These are phyloP conservation scores for Boletus speciosus DNA, from an alignment of 768 basidiomycete species.

Conservation along the genomic window DNA sequence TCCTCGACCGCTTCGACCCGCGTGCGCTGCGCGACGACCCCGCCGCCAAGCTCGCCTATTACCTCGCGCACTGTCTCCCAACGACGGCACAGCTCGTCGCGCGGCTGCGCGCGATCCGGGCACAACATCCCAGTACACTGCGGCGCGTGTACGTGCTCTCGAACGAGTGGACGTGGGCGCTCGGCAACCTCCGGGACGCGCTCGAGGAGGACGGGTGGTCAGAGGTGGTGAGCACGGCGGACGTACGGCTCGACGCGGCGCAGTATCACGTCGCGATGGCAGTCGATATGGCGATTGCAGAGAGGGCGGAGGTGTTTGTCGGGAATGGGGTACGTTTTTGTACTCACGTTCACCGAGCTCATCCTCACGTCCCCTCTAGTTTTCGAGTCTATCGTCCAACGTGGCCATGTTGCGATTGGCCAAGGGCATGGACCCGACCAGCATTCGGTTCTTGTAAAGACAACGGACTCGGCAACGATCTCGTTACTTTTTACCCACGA, in stretches of 20 bases:
- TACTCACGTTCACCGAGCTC: neutral
- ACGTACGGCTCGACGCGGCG: constrained; percentile 40
- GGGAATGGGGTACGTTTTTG: constrained; percentile 52
- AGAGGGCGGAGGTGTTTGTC: constrained; percentile 55
- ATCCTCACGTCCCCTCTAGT: constrained; percentile 16
- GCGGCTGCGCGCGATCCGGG: constrained; percentile 34
- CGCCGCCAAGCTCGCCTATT: constrained; percentile 8
- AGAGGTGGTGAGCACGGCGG: constrained; percentile 41
- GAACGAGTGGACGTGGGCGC: constrained; percentile 46
- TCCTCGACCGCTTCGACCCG: constrained; percentile 40
- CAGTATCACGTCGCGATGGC: constrained; percentile 49
- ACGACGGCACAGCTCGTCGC: constrained; percentile 39
- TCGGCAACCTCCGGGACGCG: constrained; percentile 36
- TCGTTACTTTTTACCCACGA: too few relatives aligned
- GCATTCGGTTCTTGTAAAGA: constrained; percentile 42
- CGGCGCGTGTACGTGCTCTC: constrained; percentile 47
- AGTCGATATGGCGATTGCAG: constrained; percentile 59
- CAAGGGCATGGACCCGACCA: constrained; percentile 37
- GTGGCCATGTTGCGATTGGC: constrained; percentile 47
- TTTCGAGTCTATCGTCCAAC: constrained; percentile 51
- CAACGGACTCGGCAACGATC: neutral
- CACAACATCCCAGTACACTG: constrained; percentile 25
- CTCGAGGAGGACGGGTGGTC: constrained; percentile 49
- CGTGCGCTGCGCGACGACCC: constrained; percentile 5
- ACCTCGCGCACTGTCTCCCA: constrained; percentile 38